Percentiles rank a stretch among this genome's conserved stretches.
phyloP scores from a whole-genome alignment of 805 yeast species.

The Pichia ethanolica region DNA sequence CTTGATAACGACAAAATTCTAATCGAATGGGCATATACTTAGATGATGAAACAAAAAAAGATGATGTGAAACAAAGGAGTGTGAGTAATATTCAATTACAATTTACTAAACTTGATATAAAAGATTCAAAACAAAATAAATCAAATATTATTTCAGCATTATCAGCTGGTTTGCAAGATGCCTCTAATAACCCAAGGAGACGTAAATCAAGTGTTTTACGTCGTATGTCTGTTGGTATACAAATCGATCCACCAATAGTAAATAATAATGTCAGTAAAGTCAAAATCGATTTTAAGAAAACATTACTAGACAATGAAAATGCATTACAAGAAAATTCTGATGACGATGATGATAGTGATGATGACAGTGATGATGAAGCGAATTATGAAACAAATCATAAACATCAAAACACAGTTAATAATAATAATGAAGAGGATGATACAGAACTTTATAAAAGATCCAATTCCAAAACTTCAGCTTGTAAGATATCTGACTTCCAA shows the following conservation, averaged over 20 bases:
- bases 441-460: conserved; percentile 9
- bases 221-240: conserved; percentile 23
- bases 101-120: background rate
- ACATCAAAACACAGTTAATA: no score
- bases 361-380: no score
- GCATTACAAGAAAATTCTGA: background rate
- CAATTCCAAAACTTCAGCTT: conserved; percentile 7
- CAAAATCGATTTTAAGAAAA: conserved; percentile 5
- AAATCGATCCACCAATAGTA: conserved; percentile 2
- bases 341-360: background rate
- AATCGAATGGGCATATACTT: no score
- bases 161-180: background rate
- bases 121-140: background rate
- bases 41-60: no score
- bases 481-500: conserved; percentile 47
- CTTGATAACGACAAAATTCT: no score
- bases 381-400: background rate
- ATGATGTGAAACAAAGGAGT: no score
- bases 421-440: background rate
- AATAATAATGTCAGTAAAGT: conserved; percentile 1
- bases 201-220: conserved; percentile 25
- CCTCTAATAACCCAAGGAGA: background rate
- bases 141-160: background rate
- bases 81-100: background rate
- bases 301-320: conserved; percentile 1